These are phyloP conservation scores for Dalechampia spathulata DNA, from an alignment of 441 rosid genomes.

Conservation along the genomic window DNA sequence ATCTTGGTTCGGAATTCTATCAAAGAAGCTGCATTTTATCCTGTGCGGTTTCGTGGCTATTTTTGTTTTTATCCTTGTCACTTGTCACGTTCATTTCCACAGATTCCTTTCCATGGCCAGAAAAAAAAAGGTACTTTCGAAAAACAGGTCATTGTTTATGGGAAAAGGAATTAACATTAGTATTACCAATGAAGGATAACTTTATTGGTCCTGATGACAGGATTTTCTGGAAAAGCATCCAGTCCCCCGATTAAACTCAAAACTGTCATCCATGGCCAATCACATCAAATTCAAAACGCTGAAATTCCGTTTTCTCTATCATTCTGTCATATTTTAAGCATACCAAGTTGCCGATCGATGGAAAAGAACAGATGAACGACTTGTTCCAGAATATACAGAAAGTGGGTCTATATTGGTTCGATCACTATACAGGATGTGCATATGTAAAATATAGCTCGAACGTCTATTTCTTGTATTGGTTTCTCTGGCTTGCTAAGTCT, in stretches of 20 bases:
- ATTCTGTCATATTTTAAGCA: background rate
- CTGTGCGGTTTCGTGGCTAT: background rate
- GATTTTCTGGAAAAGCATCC: background rate
- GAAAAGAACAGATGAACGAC: no score
- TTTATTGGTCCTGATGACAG: background rate
- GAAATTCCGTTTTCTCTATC: background rate
- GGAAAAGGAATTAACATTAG: constrained; percentile 1
- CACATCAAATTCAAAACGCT: no score
- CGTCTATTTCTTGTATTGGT: background rate
- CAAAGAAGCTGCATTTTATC: background rate
- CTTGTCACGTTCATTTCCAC: background rate
- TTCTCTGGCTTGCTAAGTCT: background rate
- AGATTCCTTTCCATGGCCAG: background rate
- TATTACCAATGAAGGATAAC: background rate
- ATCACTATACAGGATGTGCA: background rate
- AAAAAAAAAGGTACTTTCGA: background rate
- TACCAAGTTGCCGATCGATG: background rate
- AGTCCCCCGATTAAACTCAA: no score
- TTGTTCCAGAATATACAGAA: background rate
- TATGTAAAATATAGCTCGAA: background rate
- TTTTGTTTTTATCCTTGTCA: constrained; percentile 4
- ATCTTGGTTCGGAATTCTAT: no score
- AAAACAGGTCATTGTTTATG: background rate
- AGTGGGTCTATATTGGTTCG: background rate
- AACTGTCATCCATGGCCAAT: no score